Percentiles rank a stretch among this genome's conserved stretches.
phyloP scores from a whole-genome alignment of 148 eudicot species.

The Pharnaceum exiguum region DNA sequence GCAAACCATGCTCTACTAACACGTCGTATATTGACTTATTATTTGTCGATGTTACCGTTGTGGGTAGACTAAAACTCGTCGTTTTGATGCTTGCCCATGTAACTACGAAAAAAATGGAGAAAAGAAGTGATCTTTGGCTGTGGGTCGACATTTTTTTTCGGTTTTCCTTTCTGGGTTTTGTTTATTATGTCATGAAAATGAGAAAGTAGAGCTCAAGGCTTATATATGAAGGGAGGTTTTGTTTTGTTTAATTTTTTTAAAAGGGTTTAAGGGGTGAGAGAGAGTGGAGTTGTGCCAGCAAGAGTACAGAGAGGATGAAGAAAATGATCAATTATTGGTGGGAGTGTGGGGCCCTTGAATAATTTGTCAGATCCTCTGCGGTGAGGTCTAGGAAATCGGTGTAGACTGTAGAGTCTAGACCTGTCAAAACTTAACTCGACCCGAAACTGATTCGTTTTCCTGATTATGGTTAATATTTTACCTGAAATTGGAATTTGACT shows the following conservation, averaged over 20 bases:
- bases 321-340: constrained; percentile 53
- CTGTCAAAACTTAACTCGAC: too few relatives aligned
- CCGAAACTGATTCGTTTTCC: too few relatives aligned
- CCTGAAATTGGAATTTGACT: too few relatives aligned
- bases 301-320: constrained; percentile 27
- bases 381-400: too few relatives aligned
- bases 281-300: constrained; percentile 25
- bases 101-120: background rate
- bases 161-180: too few relatives aligned
- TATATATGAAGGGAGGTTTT: too few relatives aligned
- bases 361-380: background rate
- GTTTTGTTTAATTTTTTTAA: too few relatives aligned
- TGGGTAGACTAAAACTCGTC: background rate
- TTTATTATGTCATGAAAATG: too few relatives aligned
- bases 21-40: constrained; percentile 51
- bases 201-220: too few relatives aligned
- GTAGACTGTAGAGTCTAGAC: too few relatives aligned
- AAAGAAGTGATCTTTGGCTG: background rate
- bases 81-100: background rate
- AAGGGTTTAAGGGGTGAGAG: constrained; percentile 25
- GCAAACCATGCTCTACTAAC: constrained; percentile 45
- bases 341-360: constrained; percentile 18
- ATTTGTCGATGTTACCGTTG: constrained; percentile 3
- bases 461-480: too few relatives aligned
- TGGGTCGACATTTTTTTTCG: background rate